Evolutionary conservation across 192 early-diverging fungal genomes (phyloP), one percentile per base, ranked within the genome.

Genomic region (Chytriomyces confervae): DNA sequence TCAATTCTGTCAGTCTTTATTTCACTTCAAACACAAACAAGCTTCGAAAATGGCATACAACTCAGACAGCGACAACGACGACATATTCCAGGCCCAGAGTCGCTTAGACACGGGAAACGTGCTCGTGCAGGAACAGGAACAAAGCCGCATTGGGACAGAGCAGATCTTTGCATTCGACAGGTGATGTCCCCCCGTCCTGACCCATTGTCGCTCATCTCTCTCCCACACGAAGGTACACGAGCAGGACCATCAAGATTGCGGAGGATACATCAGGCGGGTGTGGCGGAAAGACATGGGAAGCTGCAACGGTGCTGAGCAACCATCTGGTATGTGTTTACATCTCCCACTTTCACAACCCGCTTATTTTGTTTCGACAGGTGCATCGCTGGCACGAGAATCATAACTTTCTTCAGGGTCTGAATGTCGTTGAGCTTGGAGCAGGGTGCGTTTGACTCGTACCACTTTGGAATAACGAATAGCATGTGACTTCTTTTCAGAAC

Each of bases 231-330:
- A 36, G 29, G 53, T 57, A 57, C 53, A 11, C 0, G 13, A 18
- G 13, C 13, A 11, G 74, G n/a, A 46, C 45, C n/a, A 67, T 67
- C 75, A 24, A 53, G 7, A 67, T 76, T 67, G 75, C 75, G 0
- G 62, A 67, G 48, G 65, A 66, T 43, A 50, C 16, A 9, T 74
- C 72, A 16, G 72, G 75, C 8, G 75, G 61, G 9, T 88, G 86
- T 45, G 86, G 86, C 6, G 86, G 86, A 7, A 83, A 84, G 69
- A 88, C 83, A 7, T 88, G 86, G 86, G 81, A 83, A 69, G 85
- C 84, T 2, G 83, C 86, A 0, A 60, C 81, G 62, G 77, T 86
- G 23, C 78, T 83, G 51, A 71, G 76, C 24, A 74, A 83, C 50
- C 80, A 88, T 69, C 29, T 88, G 45, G 51, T 83, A 50, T 77